Percentiles rank a stretch among this genome's conserved stretches.
phyloP scores from a whole-genome alignment of 306 rosid genomes.

The Rosa chinensis region DNA sequence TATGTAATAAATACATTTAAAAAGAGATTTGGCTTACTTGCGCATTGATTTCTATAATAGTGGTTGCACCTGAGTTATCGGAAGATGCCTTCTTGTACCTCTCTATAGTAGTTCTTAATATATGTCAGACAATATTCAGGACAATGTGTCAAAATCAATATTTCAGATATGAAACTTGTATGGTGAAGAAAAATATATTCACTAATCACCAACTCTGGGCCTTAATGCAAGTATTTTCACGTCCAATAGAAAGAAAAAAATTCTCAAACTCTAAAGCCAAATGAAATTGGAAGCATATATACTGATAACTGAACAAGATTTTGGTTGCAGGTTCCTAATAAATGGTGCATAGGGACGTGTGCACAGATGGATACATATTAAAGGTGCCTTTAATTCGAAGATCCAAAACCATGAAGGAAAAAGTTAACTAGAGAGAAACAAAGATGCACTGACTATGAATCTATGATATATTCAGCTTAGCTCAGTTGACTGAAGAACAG shows the following conservation, averaged over 20 bases:
- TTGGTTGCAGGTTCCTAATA: background rate
- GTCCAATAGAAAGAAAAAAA: too few relatives aligned
- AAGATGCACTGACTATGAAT: background rate
- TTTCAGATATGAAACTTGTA: background rate
- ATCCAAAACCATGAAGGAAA: background rate
- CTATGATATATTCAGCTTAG: background rate
- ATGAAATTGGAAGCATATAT: background rate
- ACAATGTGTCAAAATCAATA: background rate
- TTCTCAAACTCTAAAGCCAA: background rate
- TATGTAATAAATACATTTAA: background rate
- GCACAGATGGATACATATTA: background rate
- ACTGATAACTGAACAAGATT: background rate
- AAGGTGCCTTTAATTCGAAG: background rate
- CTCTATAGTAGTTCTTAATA: conserved; percentile 67
- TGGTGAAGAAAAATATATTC: background rate
- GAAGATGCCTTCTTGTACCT: conserved; percentile 87
- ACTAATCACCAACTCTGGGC: background rate
- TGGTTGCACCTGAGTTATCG: conserved; percentile 57
- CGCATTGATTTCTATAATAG: conserved; percentile 76
- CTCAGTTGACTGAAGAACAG: background rate
- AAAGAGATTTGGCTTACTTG: conserved; percentile 46
- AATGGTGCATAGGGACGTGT: background rate
- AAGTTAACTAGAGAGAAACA: background rate
- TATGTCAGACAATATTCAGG: background rate
- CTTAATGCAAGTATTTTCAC: too few relatives aligned